Evolutionary conservation across 1,139 yeast genomes (phyloP), one percentile per base, ranked within the genome.

Genomic region (Yamadazyma kanchanaburiensis): DNA sequence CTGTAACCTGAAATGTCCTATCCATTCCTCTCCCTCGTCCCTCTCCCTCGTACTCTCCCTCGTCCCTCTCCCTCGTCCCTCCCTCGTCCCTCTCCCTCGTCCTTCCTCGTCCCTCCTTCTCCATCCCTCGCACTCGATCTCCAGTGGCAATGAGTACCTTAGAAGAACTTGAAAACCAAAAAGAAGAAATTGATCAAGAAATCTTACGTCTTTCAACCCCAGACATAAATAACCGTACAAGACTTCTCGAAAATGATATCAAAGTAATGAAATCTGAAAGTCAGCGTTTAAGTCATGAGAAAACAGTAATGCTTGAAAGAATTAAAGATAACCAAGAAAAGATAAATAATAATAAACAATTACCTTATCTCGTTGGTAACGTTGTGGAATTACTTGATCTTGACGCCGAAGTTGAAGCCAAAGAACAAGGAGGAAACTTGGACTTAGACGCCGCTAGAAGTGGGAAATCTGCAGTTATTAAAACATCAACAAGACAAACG

Each of bases 381-480:
- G 94, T 94, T 32, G 97, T 94, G 15, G 99, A 94, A 59, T 67
- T 94, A 39, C 72, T 94, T 53, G 95, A 91, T 51, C 74, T 91
- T 60, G 82, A 81, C 44, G 89, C 84, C 9, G 94, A 87, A 40
- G 91, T 84, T 43, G 96, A 86, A 46, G 86, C 89, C 9, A 69
- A 73, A 19, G 91, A 85, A 43, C 96, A 91, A 57, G 98, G 97
- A 20, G 96, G 97, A 33, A 91, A 89, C 52, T 85, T 88, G 29
- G 97, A 94, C 57, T 69, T 86, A 44, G 96, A 94, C 51, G 88
- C 96, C 32, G 77, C 95, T 9, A 77, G 96, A 43, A 75, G 79
- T 25, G 98, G 98, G n/a, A 88, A 91, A 59, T 87, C 95, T 9
- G 99, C 99, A 1, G 98, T 94, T 18, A 86, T 94, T 44, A 91